These are phyloP conservation scores for Pythium dissotocum DNA, from an alignment of 352 stramenopile species.

Conservation along the genomic window DNA sequence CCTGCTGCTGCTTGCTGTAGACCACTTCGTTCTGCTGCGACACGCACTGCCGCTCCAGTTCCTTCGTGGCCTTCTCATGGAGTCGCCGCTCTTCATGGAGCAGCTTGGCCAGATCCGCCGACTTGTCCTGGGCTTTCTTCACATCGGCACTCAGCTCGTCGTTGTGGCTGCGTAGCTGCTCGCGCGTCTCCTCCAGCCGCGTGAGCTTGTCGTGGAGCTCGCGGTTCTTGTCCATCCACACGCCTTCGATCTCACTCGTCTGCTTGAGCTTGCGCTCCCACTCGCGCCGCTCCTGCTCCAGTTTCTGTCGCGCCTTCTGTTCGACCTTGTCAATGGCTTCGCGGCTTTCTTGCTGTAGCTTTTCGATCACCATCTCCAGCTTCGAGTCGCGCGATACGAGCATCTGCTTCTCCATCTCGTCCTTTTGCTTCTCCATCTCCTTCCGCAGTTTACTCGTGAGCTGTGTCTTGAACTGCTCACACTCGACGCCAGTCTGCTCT, in stretches of 20 bases:
- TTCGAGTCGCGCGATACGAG: constrained; percentile 71
- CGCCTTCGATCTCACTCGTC: constrained; percentile 70
- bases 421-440: constrained; percentile 61
- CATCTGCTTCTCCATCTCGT: constrained; percentile 70
- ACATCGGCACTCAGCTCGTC: constrained; percentile 45
- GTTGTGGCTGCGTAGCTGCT: constrained; percentile 51
- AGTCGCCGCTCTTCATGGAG: constrained; percentile 63
- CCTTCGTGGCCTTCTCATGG: constrained; percentile 40
- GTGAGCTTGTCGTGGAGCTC: constrained; percentile 71
- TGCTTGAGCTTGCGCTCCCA: constrained; percentile 76
- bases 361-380: constrained; percentile 81
- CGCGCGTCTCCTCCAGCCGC: constrained; percentile 46
- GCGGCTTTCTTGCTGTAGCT: constrained; percentile 70
- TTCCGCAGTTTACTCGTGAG: constrained; percentile 51
- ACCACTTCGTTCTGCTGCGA: constrained; percentile 43
- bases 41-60: constrained; percentile 51
- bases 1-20: constrained; percentile 45
- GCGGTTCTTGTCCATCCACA: constrained; percentile 88
- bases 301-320: constrained; percentile 43
- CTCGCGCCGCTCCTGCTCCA: constrained; percentile 61
- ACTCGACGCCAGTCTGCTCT: constrained; percentile 62
- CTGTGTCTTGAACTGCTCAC: constrained; percentile 64
- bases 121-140: constrained; percentile 49
- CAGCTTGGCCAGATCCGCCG: constrained; percentile 46
- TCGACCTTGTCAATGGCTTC: constrained; percentile 57